Conservation (phyloP, 2,329 filamentous ascomycete genomes). For the Tolypocladium inflatum region DNA sequence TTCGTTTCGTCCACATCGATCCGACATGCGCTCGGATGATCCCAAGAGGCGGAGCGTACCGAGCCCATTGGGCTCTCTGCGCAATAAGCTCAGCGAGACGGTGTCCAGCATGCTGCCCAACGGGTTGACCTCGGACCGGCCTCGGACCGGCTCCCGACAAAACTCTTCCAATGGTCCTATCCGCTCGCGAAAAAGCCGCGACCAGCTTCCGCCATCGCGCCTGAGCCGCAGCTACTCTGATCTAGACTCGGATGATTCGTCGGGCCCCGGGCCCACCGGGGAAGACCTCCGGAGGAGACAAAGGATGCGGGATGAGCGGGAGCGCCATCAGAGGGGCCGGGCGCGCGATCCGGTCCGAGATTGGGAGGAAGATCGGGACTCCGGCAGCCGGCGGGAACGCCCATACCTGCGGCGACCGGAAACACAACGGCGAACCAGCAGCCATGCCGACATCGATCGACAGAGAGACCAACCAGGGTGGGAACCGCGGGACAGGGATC, state of each 20-base stretch:
- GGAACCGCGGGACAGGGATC: slow-evolving; percentile 22
- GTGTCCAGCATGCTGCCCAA: slow-evolving; percentile 33
- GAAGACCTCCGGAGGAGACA: slow-evolving; percentile 19
- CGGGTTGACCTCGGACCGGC: slow-evolving; percentile 21
- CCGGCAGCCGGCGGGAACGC: slow-evolving; percentile 19
- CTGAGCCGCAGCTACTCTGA: slow-evolving; percentile 33
- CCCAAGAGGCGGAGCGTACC: slow-evolving; percentile 23
- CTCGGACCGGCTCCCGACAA: slow-evolving; percentile 25
- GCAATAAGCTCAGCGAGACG: slow-evolving; percentile 35
- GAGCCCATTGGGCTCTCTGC: slow-evolving; percentile 28
- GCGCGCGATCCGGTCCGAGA: slow-evolving; percentile 21
- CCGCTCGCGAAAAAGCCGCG: slow-evolving; percentile 27
- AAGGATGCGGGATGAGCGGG: slow-evolving; percentile 14
- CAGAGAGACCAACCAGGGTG: slow-evolving; percentile 24
- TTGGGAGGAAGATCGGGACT: slow-evolving; percentile 21
- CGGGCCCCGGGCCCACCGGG: slow-evolving; percentile 22
- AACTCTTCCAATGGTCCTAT: slow-evolving; percentile 19
- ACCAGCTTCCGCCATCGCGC: slow-evolving; percentile 29
- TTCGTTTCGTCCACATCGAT: slow-evolving; percentile 21
- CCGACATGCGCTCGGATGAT: slow-evolving; percentile 26
- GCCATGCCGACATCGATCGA: slow-evolving; percentile 39
- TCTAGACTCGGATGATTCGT: slow-evolving; percentile 23
- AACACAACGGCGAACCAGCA: slow-evolving; percentile 34
- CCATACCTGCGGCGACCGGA: slow-evolving; percentile 29
- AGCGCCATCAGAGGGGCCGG: slow-evolving; percentile 22